Conservation (phyloP, 371 early-diverging fungal genomes). For the Mucor mucedo region DNA sequence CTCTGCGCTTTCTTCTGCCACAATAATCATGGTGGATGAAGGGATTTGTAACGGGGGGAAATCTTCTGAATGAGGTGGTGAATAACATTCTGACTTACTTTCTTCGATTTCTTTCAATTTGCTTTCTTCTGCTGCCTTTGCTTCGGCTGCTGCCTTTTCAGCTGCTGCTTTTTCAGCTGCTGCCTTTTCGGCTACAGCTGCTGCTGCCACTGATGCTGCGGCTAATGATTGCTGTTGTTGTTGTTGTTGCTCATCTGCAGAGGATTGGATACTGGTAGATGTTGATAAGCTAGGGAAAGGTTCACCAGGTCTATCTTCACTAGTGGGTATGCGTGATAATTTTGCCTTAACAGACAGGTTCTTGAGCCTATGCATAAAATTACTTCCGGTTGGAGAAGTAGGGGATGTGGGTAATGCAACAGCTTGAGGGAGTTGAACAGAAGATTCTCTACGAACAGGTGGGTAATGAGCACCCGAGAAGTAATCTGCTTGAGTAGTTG, state of each 20-base stretch:
- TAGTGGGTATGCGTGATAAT: constrained; percentile 47
- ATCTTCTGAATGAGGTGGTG: constrained; percentile 55
- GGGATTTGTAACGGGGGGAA: constrained; percentile 72
- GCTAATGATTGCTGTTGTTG: neutral
- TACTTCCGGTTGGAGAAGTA: constrained; percentile 39
- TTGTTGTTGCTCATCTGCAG: neutral
- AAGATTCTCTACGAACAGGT: constrained; percentile 27
- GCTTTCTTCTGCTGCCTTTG: constrained; percentile 7
- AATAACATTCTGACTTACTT: constrained; percentile 40
- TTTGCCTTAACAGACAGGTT: constrained; percentile 59
- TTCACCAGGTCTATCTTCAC: constrained; percentile 32
- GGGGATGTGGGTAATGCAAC: constrained; percentile 49
- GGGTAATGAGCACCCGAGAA: constrained; percentile 52
- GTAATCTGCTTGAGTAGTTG: constrained; percentile 45
- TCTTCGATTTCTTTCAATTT: constrained; percentile 19
- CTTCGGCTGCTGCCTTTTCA: neutral
- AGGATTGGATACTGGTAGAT: neutral
- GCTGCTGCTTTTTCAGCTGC: neutral
- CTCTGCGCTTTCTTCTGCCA: constrained; percentile 82
- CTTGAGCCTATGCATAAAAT: constrained; percentile 61
- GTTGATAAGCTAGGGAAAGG: neutral
- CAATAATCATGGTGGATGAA: constrained; percentile 68
- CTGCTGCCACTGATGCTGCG: neutral
- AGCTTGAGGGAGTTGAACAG: constrained; percentile 46
- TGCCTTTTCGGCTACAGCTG: neutral